Conservation (phyloP, 2,329 filamentous ascomycete genomes). For the Emergomyces orientalis region DNA sequence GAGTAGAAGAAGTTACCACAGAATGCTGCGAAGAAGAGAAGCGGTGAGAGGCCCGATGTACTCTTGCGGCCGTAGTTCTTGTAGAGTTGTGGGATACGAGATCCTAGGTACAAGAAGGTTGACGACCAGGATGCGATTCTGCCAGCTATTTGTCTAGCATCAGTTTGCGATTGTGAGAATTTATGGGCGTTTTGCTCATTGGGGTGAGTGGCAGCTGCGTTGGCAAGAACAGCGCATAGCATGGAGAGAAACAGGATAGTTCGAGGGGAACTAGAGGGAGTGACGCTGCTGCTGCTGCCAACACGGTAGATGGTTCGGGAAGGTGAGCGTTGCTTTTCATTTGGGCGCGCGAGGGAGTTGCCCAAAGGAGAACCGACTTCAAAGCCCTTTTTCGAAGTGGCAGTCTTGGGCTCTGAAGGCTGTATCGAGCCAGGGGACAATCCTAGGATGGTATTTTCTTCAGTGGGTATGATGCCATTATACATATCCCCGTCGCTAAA, state of each 20-base stretch:
- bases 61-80: constrained; percentile 56
- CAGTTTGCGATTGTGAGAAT: constrained; percentile 19
- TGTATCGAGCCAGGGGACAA: constrained; percentile 15
- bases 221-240: constrained; percentile 36
- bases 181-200: constrained; percentile 14
- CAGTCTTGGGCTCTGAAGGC: constrained; percentile 25
- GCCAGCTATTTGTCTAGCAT: constrained; percentile 38
- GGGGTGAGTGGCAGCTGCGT: constrained; percentile 31
- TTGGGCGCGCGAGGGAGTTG: constrained; percentile 24
- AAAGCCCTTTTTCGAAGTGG: constrained; percentile 21
- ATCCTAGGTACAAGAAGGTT: constrained; percentile 49
- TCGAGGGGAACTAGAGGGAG: constrained; percentile 32
- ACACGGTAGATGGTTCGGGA: constrained; percentile 23
- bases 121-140: constrained; percentile 49
- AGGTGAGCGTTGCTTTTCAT: constrained; percentile 28
- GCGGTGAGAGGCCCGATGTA: constrained; percentile 53
- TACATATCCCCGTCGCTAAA: constrained; percentile 24
- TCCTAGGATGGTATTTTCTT: constrained; percentile 21
- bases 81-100: constrained; percentile 55
- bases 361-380: constrained; percentile 16
- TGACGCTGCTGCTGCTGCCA: constrained; percentile 20
- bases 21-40: constrained; percentile 58
- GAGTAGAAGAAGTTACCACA: constrained; percentile 61
- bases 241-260: constrained; percentile 39
- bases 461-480: constrained; percentile 31